Evolutionary conservation across 768 basidiomycete species (phyloP), one percentile per base, ranked within the genome.

Genomic region (Boletus sp.): DNA sequence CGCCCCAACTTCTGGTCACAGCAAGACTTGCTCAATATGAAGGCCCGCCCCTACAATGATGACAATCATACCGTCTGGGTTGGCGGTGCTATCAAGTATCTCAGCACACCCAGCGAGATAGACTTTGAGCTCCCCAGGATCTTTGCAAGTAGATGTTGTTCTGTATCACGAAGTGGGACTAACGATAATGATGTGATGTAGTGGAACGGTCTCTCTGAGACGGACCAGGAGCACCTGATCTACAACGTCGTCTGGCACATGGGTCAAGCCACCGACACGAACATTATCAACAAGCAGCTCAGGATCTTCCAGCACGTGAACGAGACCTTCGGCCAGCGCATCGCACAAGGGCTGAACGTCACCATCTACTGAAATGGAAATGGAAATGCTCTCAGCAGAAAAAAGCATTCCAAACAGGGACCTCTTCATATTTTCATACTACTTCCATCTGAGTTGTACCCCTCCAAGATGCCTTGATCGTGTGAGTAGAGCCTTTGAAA

Each of bases 21-120:
- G 27, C 64, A 69, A 44, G 64, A 68, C 50, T 54, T 66, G 47
- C 67, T 75, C 45, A 58, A 70, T 38, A 62, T 76, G 21, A 62
- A 60, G 32, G 60, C 62, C 19, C 68, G 69, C 7, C 65, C 70
- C 10, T 76, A 72, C 57, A 65, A 71, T 33, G 70, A 74, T 33
- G 75, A 75, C 15, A 74, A 72, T 29, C 74, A 76, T 51, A 75
- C 73, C 43, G 63, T 69, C 42, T 76, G 76, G 75, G 64, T 64
- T 5, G 75, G 76, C 17, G 75, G 75, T 43, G 75, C 74, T 5
- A 67, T 77, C 42, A 71, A 66, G 34, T 70, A 68, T 29, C 58
- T 76, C 34, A 69, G 72, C 37, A 59, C 62, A 14, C 69, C 73
- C 30, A 71, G 58, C 8, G 73, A 75, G 50, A 58, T 71, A 40